These are phyloP conservation scores for Leccinum subrobustum DNA, from an alignment of 1,284 basidiomycete genomes.

Conservation along the genomic window DNA sequence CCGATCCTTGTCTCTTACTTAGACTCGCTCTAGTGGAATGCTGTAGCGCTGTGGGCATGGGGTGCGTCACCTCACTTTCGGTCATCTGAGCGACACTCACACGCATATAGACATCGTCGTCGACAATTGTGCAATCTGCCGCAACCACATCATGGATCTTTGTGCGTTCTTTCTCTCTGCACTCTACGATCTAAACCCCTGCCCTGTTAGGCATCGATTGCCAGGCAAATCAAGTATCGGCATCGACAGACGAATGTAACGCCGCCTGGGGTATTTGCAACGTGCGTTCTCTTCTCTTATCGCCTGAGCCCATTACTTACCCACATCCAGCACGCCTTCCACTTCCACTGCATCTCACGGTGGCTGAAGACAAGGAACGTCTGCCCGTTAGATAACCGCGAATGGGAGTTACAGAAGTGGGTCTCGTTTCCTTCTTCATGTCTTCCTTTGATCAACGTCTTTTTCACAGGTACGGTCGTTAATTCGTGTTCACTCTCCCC, in stretches of 20 bases:
- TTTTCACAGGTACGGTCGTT: conserved; percentile 30
- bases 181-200: conserved; percentile 6
- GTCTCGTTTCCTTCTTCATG: conserved; percentile 28
- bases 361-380: conserved; percentile 99
- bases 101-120: conserved; percentile 80
- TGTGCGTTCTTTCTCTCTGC: conserved; percentile 54
- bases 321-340: conserved; percentile 87
- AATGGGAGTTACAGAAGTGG: conserved; percentile 93
- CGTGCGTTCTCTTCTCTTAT: conserved; percentile 48
- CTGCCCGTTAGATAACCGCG: conserved; percentile 96
- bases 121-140: conserved; percentile 94
- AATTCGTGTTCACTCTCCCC: conserved; percentile 8
- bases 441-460: background rate
- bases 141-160: conserved; percentile 98
- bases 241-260: conserved; percentile 96
- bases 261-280: conserved; percentile 99
- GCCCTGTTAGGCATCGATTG: conserved; percentile 88
- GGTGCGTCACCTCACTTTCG: conserved; percentile 48
- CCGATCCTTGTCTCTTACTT: conserved; percentile 7
- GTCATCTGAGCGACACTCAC: conserved; percentile 11
- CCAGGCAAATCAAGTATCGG: conserved; percentile 97
- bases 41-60: conserved; percentile 96
- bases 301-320: conserved; percentile 1
- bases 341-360: conserved; percentile 99
- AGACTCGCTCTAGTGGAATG: conserved; percentile 79